phyloP scores from a whole-genome alignment of 257 asterid species.

The Capsicum rhomboideum region DNA sequence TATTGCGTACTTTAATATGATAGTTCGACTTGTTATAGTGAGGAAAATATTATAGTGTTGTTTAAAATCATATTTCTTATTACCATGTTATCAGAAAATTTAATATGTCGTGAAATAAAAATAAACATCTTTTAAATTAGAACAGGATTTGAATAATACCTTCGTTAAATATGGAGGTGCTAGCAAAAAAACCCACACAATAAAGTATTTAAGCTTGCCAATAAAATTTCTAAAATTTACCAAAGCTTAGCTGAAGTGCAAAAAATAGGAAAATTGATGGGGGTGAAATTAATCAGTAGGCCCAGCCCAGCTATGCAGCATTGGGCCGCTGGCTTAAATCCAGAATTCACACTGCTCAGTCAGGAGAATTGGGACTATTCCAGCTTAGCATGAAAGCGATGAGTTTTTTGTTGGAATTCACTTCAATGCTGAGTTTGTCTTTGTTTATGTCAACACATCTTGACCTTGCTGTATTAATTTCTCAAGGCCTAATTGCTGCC shows the following conservation, averaged over 20 bases:
- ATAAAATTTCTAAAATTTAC: not conserved
- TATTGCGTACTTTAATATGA: not conserved
- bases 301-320: not conserved
- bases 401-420: not conserved
- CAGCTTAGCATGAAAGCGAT: slow-evolving; percentile 24
- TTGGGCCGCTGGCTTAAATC: not conserved
- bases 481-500: not conserved
- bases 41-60: not conserved
- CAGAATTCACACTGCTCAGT: not conserved
- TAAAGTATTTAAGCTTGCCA: not conserved
- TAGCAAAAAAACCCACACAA: not conserved
- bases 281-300: not conserved
- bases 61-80: not conserved
- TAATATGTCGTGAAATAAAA: not conserved
- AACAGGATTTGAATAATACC: not conserved
- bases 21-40: not conserved
- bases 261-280: not conserved
- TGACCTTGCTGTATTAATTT: not conserved
- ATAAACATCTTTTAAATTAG: not conserved
- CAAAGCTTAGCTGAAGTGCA: not conserved
- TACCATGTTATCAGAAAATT: not conserved
- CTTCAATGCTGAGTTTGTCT: not conserved
- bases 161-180: slow-evolving; percentile 2
- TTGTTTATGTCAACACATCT: not conserved
- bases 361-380: slow-evolving; percentile 3